A percentile compares a stretch with the other conserved stretches of the same genome.
Conservation (phyloP, 2,329 filamentous ascomycete genomes). For the Colletotrichum sp. region DNA sequence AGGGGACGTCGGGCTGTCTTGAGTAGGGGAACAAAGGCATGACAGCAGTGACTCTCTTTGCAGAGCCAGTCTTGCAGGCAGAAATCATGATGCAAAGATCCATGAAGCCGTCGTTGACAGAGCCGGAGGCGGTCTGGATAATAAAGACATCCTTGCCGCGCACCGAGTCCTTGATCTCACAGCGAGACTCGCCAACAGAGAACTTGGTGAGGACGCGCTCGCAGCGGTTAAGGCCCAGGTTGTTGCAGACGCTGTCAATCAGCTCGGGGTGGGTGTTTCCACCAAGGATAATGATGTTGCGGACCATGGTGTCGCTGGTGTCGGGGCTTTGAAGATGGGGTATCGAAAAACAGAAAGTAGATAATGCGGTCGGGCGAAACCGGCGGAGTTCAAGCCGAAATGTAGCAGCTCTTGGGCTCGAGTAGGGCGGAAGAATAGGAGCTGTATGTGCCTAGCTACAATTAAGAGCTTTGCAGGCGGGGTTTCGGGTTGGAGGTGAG, state of each 20-base stretch:
- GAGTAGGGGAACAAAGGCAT: conserved; percentile 93
- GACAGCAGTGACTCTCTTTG: conserved; percentile 90
- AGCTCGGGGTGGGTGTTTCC: conserved; percentile 92
- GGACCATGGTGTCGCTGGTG: conserved; percentile 69
- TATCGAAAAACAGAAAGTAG: neutral
- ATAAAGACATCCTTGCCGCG: conserved; percentile 99
- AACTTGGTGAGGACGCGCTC: conserved; percentile 90
- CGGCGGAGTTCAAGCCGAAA: neutral
- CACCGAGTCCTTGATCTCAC: conserved; percentile 95
- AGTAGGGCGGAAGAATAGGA: neutral
- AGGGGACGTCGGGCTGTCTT: conserved; percentile 92
- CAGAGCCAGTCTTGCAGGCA: conserved; percentile 95
- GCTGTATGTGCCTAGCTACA: neutral
- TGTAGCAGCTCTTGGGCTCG: neutral
- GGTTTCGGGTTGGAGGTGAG: neutral
- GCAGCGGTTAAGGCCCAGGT: conserved; percentile 84
- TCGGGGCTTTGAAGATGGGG: neutral
- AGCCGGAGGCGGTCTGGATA: conserved; percentile 90
- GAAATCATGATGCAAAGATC: conserved; percentile 98
- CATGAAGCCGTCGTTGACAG: conserved; percentile 95
- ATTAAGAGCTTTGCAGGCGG: neutral
- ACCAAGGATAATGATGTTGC: conserved; percentile 92
- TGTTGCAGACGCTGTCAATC: conserved; percentile 84
- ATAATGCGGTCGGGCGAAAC: conserved; percentile 6
- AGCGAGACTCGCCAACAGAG: conserved; percentile 91